Base-by-base conservation (phyloP, 1,139 yeast species). In the Blastobotrys aristatus region DNA sequence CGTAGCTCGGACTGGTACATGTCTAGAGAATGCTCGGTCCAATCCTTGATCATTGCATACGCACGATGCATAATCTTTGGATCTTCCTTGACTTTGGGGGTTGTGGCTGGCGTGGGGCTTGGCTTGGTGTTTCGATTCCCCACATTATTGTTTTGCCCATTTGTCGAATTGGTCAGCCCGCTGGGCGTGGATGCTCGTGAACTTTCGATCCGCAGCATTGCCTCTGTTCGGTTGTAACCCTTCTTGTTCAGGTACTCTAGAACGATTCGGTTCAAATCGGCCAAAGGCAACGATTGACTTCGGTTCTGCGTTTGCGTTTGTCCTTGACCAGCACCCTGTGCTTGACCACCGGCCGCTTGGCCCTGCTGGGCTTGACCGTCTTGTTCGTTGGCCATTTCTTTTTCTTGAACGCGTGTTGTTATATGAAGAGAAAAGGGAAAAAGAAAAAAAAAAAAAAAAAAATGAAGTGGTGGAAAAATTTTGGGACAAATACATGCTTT, bases 211-310 rank as follows among this genome's bases (percentile, higher is more conserved):
- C 98, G 77, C 51, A 92, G 75, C 83, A 89, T 87, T 3, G 96
- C 89, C 64, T 94, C 99, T 0, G 97, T 90, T 56, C 84, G 79
- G 56, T 88, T 90, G 62, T 88, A 94, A 2, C 99, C 99, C 64
- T 90, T 89, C 62, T 92, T 90, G 65, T 82, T 86, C 55, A 94
- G 75, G 60, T 92, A 92, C 59, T 92, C 98, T 59, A 92, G 73
- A 31, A 92, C 97, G 61, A 90, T 86, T 56, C 94, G 72, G 66
- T 90, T 88, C 65, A 90, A 73, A 65, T 90, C 96, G 1, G 90
- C 56, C 24, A 50, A 44, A 11, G 57, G 54, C 34, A 52, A 31
- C 2, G 51, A 53, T 27, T 35, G 52, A 37, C 32, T 51, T 42
- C 29, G 55, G 27, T 24, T 24, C 27, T 24, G 27, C 43, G 32